Base-by-base conservation (phyloP, 768 basidiomycete genomes). In the Amanita thiersii region DNA sequence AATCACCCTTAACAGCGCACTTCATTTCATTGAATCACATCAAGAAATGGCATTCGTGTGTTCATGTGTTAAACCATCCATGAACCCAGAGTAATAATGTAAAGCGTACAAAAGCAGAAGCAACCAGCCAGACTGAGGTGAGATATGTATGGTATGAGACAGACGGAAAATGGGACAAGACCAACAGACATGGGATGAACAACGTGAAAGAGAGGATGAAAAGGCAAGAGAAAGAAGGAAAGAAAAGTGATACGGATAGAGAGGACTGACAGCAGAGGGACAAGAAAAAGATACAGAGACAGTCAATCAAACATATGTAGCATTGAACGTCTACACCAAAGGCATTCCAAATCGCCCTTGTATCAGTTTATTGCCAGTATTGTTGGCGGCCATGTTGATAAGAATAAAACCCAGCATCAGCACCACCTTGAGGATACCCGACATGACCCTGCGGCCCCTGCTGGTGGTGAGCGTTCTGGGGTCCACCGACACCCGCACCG, bases 351-450 rank as follows among this genome's bases (percentile, higher is more conserved):
- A n/a, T n/a, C n/a, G n/a, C n/a, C n/a, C n/a, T n/a, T n/a, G n/a
- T n/a, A n/a, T n/a, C n/a, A 3, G 19, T 39, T 57, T 69, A 79
- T 59, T 80, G 74, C 75, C 77, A 79, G 62, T 79, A 74, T 55
- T 72, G 75, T 52, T 75, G 76, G 54, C 74, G 79, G 56, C 79
- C 66, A 17, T 70, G 69, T 57, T 80, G 82, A 56, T 85, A 85
- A 48, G 75, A 73, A 56, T 87, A 86, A 56, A 84, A 87, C 51
- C 64, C 71, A 10, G 65, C 77, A 34, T 85, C 81, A 37, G 70
- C 78, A 37, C 67, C 74, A 31, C 73, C 75, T 52, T 82, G 81
- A 14, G 76, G 73, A 56, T 81, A 81, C 11, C 71, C 76, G 12
- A 77, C 65, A 52, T 78, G 76, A 2, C 61, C 73, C 54, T 79